phyloP scores from a whole-genome alignment of 176 grass and related monocot genomes.

The Aechmea fasciata region DNA sequence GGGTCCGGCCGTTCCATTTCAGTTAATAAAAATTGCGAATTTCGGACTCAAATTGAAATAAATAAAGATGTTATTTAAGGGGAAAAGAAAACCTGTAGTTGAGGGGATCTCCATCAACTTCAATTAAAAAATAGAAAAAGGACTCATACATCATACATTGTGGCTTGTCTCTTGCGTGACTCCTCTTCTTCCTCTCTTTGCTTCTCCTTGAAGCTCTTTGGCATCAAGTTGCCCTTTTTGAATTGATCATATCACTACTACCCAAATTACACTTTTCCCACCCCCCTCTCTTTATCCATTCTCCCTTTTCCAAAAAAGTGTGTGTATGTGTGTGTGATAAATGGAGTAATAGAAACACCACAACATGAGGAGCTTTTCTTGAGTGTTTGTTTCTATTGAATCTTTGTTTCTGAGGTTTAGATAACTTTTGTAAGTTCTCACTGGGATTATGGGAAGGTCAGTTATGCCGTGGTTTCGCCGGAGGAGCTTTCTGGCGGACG shows the following conservation, averaged over 20 bases:
- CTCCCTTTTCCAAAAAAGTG: constrained; percentile 23
- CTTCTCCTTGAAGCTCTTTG: constrained; percentile 32
- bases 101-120: not conserved
- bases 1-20: too few relatives aligned
- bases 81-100: not conserved
- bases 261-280: not conserved
- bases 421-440: too few relatives aligned
- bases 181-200: constrained; percentile 25
- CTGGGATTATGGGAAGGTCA: constrained; percentile 11
- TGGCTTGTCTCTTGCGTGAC: constrained; percentile 57
- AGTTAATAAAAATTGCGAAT: too few relatives aligned
- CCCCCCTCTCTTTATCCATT: not conserved
- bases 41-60: too few relatives aligned
- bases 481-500: not conserved
- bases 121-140: not conserved
- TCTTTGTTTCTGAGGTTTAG: too few relatives aligned
- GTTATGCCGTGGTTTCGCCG: constrained; percentile 15
- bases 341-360: not conserved
- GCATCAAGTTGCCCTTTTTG: constrained; percentile 20
- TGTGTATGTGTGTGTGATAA: not conserved
- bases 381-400: too few relatives aligned
- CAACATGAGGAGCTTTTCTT: too few relatives aligned
- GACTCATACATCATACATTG: not conserved
- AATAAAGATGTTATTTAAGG: too few relatives aligned
- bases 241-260: constrained; percentile 12